Conservation (phyloP, 179 eudicot species). For the Beta lomatogona region DNA sequence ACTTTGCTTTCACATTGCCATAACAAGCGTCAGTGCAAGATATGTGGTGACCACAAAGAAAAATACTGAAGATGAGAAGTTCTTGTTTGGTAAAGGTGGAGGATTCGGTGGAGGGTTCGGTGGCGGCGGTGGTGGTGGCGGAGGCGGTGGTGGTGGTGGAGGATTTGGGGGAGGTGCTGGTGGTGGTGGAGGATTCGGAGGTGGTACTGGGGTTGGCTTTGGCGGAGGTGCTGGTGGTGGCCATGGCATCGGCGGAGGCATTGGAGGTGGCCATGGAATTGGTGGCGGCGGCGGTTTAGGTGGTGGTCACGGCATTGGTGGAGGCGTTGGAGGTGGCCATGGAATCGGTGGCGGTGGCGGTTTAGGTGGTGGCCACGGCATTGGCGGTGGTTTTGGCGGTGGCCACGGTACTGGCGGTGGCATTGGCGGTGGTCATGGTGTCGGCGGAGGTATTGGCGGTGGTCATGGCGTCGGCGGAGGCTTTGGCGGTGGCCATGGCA, state of each 20-base stretch:
- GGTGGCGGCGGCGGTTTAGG: slow-evolving; percentile 20
- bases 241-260: slow-evolving; percentile 12
- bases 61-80: slow-evolving; percentile 37
- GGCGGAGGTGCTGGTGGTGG: slow-evolving; percentile 22
- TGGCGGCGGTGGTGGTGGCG: slow-evolving; percentile 3
- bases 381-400: slow-evolving; percentile 34
- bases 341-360: slow-evolving; percentile 31
- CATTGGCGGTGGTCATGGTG: slow-evolving; percentile 2
- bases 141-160: slow-evolving; percentile 24
- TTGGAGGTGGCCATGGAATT: slow-evolving; percentile 1
- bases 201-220: slow-evolving; percentile 17
- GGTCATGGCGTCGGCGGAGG: slow-evolving; percentile 25
- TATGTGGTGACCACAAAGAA: slow-evolving; percentile 10
- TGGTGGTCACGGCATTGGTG: slow-evolving; percentile 22
- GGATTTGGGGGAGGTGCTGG: slow-evolving; percentile 23
- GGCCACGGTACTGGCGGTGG: slow-evolving; percentile 27
- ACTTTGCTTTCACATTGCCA: slow-evolving; percentile 38
- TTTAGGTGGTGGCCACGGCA: slow-evolving; percentile 27
- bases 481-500: slow-evolving; percentile 21
- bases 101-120: slow-evolving; percentile 44
- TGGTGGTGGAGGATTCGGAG: slow-evolving; percentile 24
- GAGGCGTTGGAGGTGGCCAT: slow-evolving; percentile 29
- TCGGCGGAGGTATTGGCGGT: slow-evolving; percentile 10
- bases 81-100: slow-evolving; percentile 36
- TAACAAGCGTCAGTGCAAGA: slow-evolving; percentile 33